A percentile compares a stretch with the other conserved stretches of the same genome.
phyloP scores from a whole-genome alignment of 805 yeast genomes.

The Candida orba region DNA sequence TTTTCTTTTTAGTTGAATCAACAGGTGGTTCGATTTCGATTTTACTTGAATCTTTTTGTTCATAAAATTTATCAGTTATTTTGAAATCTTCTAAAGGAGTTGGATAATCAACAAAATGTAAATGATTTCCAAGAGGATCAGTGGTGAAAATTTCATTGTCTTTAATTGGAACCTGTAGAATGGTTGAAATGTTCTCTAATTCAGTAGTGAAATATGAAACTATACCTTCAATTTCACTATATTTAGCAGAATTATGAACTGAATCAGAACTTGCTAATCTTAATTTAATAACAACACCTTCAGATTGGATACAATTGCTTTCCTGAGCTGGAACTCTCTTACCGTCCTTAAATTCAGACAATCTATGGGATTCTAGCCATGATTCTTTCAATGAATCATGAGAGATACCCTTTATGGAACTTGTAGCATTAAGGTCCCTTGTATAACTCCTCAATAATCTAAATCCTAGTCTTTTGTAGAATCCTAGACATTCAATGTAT shows the following conservation, averaged over 20 bases:
- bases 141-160: constrained; percentile 23
- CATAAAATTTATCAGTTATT: constrained; percentile 13
- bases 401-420: constrained; percentile 47
- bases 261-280: constrained; percentile 27
- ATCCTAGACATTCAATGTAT: constrained; percentile 43
- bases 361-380: constrained; percentile 68
- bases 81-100: constrained; percentile 13
- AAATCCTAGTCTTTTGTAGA: constrained; percentile 58
- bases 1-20: constrained; percentile 32
- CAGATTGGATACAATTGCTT: constrained; percentile 29
- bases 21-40: constrained; percentile 1
- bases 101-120: constrained; percentile 30
- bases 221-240: constrained; percentile 29
- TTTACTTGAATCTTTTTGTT: constrained; percentile 5
- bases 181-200: constrained; percentile 22
- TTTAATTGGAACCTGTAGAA: constrained; percentile 12
- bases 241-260: constrained; percentile 23
- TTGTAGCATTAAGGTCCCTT: constrained; percentile 35
- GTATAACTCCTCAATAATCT: constrained; percentile 51
- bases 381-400: constrained; percentile 60
- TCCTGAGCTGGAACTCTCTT: constrained; percentile 48
- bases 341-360: constrained; percentile 51
- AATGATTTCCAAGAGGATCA: constrained; percentile 61
- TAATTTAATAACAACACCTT: constrained; percentile 42
- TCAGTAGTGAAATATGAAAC: constrained; percentile 36